Conservation (phyloP, 768 basidiomycete species). For the Lactifluus rugatus region DNA sequence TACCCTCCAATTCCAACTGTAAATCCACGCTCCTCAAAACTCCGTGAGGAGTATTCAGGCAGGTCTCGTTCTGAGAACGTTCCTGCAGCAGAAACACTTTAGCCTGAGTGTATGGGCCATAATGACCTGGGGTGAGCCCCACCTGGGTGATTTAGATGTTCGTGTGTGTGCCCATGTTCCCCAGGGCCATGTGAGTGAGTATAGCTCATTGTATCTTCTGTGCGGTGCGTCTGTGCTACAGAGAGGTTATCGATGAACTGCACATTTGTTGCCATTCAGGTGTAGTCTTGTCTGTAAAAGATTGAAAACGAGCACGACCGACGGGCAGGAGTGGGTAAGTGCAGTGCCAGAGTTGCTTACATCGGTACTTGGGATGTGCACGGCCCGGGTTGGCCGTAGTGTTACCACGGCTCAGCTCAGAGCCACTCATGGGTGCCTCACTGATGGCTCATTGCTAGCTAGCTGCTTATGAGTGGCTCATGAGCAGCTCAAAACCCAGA, state of each 20-base stretch:
- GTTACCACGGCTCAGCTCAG: no score
- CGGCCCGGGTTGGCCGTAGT: no score
- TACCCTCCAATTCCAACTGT: slow-evolving; percentile 98
- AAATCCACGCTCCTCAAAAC: slow-evolving; percentile 90
- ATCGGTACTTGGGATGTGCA: no score
- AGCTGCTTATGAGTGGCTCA: no score
- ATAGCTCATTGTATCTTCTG: slow-evolving; percentile 42
- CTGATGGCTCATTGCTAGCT: no score
- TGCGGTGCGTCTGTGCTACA: slow-evolving; percentile 33
- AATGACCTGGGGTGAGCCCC: slow-evolving; percentile 11
- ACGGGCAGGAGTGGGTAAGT: no score
- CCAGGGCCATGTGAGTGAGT: slow-evolving; percentile 45
- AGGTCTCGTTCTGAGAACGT: slow-evolving; percentile 88
- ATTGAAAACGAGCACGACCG: no score
- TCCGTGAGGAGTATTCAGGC: slow-evolving; percentile 74
- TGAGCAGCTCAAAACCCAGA: no score
- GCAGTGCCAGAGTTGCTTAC: no score
- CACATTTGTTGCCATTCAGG: slow-evolving; percentile 49
- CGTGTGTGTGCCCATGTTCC: slow-evolving; percentile 94
- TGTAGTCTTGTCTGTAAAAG: no score
- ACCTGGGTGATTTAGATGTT: slow-evolving; percentile 86
- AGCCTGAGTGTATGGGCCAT: background rate
- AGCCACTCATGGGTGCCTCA: no score
- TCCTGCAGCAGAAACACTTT: slow-evolving; percentile 36
- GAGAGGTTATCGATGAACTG: slow-evolving; percentile 68